Percentiles rank a stretch among this genome's conserved stretches.
These are phyloP conservation scores for Flaveria brownii DNA, from an alignment of 129 eudicot species.

Conservation along the genomic window DNA sequence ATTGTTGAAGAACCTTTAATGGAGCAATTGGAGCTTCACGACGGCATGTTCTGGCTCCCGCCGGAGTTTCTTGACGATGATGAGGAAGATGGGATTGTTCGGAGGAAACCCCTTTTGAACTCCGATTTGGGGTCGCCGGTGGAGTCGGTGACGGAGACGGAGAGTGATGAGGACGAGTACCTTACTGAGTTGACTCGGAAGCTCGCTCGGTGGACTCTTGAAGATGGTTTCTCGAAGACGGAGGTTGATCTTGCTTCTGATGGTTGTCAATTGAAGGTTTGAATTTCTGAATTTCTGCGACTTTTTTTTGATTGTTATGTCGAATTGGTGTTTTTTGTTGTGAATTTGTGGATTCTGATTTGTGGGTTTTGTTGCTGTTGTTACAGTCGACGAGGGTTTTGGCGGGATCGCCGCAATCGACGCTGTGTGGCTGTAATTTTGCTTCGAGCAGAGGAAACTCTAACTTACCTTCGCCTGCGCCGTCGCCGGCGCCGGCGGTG, in stretches of 20 bases:
- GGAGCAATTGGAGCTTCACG: conserved; percentile 49
- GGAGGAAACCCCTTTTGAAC: not conserved
- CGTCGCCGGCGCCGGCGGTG: conserved; percentile 17
- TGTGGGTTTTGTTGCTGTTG: not conserved
- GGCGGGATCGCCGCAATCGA: conserved; percentile 80
- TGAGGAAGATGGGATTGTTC: too few species aligned
- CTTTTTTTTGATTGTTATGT: not conserved
- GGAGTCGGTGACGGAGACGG: conserved; percentile 70
- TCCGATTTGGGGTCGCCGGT: conserved; percentile 67
- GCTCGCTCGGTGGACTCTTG: conserved; percentile 42
- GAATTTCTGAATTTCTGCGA: not conserved
- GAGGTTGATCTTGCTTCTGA: conserved; percentile 2
- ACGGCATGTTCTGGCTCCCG: conserved; percentile 82
- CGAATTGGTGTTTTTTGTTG: not conserved
- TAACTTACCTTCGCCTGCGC: conserved; percentile 42
- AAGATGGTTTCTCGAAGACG: conserved; percentile 38
- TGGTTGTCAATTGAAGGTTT: conserved; percentile 1
- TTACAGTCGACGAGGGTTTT: conserved; percentile 39
- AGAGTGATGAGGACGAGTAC: conserved; percentile 82
- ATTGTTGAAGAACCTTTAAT: not conserved
- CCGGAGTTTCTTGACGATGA: conserved; percentile 67
- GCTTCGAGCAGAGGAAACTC: conserved; percentile 59
- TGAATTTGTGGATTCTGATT: not conserved
- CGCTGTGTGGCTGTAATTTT: conserved; percentile 50
- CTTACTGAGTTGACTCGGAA: conserved; percentile 43